Evolutionary conservation across 2,329 filamentous ascomycete species (phyloP).

Genomic region (Torrubiellomyces zombiae): DNA sequence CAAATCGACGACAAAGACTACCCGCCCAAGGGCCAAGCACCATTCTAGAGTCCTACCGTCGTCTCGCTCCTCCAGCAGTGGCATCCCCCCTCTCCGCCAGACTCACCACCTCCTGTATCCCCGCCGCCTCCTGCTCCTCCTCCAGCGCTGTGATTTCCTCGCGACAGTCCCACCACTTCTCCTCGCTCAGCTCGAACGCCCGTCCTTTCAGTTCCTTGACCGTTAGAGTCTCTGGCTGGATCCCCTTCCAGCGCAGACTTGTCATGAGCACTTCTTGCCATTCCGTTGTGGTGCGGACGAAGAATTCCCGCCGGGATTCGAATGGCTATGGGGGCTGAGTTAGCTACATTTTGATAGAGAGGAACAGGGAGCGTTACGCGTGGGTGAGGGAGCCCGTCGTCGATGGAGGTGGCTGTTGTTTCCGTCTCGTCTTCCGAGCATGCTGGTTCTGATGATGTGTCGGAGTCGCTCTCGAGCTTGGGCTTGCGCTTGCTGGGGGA

Average conservation of each 20-base stretch:
- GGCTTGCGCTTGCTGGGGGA: conserved; percentile 41
- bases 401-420: conserved; percentile 33
- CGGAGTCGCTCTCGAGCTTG: conserved; percentile 28
- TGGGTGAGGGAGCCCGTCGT: conserved; percentile 61
- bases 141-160: conserved; percentile 86
- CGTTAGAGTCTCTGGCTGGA: conserved; percentile 48
- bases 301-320: conserved; percentile 83
- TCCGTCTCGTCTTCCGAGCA: conserved; percentile 30
- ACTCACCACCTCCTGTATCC: conserved; percentile 87
- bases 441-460: conserved; percentile 17
- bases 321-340: conserved; percentile 62
- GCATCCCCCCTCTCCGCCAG: conserved; percentile 56
- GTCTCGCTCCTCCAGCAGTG: conserved; percentile 18
- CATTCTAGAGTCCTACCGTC: conserved; percentile 10
- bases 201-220: conserved; percentile 87
- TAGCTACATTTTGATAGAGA: not conserved
- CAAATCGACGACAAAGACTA: conserved; percentile 44
- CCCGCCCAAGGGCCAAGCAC: conserved; percentile 41
- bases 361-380: conserved; percentile 19
- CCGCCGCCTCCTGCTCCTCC: conserved; percentile 89
- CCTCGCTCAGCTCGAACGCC: conserved; percentile 81
- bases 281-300: conserved; percentile 66
- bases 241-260: conserved; percentile 50
- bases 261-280: conserved; percentile 84
- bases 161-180: conserved; percentile 97